These are phyloP conservation scores for Paraglomus brasilianum DNA, from an alignment of 192 early-diverging fungal genomes.

Conservation along the genomic window DNA sequence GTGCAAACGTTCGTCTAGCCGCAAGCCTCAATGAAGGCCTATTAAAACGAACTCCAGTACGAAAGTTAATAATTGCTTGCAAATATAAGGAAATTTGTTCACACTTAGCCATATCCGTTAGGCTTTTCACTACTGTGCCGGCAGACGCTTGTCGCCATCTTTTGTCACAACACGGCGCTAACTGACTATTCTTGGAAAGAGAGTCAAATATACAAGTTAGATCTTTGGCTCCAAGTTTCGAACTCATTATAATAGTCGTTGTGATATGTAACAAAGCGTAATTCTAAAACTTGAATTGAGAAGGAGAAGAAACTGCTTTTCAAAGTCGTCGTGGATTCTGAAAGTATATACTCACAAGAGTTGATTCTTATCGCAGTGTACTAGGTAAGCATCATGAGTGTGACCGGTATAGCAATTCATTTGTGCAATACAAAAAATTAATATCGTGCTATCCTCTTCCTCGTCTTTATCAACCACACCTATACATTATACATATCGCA, in stretches of 20 bases:
- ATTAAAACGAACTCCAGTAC: conserved; percentile 22
- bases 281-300: neutral
- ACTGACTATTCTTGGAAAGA: conserved; percentile 13
- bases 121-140: neutral
- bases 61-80: conserved; percentile 27
- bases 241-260: conserved; percentile 4
- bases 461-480: too few species aligned
- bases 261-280: conserved; percentile 8
- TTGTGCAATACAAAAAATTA: too few species aligned
- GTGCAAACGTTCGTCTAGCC: neutral
- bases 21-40: neutral
- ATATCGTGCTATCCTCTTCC: too few species aligned
- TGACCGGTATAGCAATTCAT: too few species aligned
- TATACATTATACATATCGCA: too few species aligned
- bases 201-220: conserved; percentile 3
- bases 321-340: conserved; percentile 8
- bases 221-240: conserved; percentile 1
- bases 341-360: conserved; percentile 17
- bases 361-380: conserved; percentile 18
- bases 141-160: conserved; percentile 9
- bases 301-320: conserved; percentile 1
- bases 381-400: too few species aligned
- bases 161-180: neutral
- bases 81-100: conserved; percentile 21
- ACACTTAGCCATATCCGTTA: conserved; percentile 9